Percentiles rank a stretch among this genome's conserved stretches.
These are phyloP conservation scores for Neofusicoccum umdonicola DNA, from an alignment of 2,329 filamentous ascomycete genomes.

Conservation along the genomic window DNA sequence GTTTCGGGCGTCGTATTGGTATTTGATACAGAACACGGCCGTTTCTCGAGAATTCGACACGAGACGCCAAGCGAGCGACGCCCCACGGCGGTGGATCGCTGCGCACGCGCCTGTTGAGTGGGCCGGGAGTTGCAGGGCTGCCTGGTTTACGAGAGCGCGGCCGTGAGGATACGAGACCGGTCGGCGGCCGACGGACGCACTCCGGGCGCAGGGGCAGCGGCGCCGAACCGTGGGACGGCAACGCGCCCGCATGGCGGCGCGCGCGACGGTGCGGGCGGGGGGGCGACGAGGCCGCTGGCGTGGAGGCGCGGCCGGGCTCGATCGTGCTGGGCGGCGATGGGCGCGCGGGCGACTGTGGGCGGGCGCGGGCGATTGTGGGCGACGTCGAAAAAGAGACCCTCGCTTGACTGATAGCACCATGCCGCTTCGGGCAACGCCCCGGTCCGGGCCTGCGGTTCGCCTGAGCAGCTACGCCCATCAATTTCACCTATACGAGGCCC, in stretches of 20 bases:
- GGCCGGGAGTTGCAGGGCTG: neutral
- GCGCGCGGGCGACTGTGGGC: neutral
- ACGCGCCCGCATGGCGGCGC: neutral
- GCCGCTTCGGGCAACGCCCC: neutral
- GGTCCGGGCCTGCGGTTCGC: constrained; percentile 13
- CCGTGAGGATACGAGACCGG: neutral
- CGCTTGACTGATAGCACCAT: constrained; percentile 4
- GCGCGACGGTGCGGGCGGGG: neutral
- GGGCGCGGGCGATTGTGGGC: neutral
- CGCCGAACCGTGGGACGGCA: neutral
- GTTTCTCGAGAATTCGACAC: constrained; percentile 15
- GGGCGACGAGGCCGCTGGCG: no score
- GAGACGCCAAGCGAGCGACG: constrained; percentile 3
- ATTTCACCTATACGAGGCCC: constrained; percentile 3
- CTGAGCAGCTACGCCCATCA: constrained; percentile 6
- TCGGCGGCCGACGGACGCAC: neutral
- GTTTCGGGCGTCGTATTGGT: neutral
- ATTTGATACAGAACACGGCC: constrained; percentile 12
- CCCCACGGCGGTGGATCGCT: constrained; percentile 12
- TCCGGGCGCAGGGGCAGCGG: neutral
- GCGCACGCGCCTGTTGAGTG: neutral
- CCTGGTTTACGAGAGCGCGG: neutral
- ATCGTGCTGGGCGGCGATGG: neutral
- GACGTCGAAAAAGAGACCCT: constrained; percentile 7
- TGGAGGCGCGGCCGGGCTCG: no score